Conservation (phyloP, 257 asterid genomes). For the Prunella vulgaris region DNA sequence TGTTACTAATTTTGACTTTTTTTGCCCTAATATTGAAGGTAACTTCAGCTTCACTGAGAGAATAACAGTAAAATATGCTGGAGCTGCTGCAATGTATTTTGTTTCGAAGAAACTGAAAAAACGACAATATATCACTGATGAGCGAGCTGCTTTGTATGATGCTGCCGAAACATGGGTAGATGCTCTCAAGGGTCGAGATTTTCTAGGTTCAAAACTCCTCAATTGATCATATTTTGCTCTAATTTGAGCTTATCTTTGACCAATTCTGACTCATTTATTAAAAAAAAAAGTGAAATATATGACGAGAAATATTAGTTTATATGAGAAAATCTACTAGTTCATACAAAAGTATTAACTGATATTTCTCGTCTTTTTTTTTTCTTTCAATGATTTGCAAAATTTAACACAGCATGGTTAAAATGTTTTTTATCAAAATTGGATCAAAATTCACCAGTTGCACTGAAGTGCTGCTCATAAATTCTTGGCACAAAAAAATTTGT, state of each 20-base stretch:
- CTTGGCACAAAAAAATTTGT: background rate
- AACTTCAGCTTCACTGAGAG: slow-evolving; percentile 80
- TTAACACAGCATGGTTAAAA: too few relatives aligned
- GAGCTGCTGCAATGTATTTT: slow-evolving; percentile 89
- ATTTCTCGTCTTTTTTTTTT: too few relatives aligned
- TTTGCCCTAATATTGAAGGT: slow-evolving; percentile 44
- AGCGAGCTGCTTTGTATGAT: slow-evolving; percentile 77
- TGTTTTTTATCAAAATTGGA: background rate
- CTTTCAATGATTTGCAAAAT: too few relatives aligned
- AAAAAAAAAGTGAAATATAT: too few relatives aligned
- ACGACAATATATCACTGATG: slow-evolving; percentile 77
- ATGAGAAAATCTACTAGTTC: background rate
- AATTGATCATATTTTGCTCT: background rate
- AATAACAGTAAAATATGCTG: slow-evolving; percentile 76
- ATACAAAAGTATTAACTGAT: too few relatives aligned
- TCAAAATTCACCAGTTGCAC: too few relatives aligned
- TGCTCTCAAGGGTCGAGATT: slow-evolving; percentile 74
- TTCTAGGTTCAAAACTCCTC: slow-evolving; percentile 53
- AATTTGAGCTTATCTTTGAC: too few relatives aligned
- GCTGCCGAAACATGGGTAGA: slow-evolving; percentile 97
- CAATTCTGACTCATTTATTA: too few relatives aligned
- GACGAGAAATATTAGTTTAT: background rate
- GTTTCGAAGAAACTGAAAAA: slow-evolving; percentile 82
- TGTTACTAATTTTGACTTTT: background rate
- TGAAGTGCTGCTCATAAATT: background rate